Percentiles rank a stretch among this genome's conserved stretches.
Conservation (phyloP, 768 basidiomycete species). For the Podaxis sp. region DNA sequence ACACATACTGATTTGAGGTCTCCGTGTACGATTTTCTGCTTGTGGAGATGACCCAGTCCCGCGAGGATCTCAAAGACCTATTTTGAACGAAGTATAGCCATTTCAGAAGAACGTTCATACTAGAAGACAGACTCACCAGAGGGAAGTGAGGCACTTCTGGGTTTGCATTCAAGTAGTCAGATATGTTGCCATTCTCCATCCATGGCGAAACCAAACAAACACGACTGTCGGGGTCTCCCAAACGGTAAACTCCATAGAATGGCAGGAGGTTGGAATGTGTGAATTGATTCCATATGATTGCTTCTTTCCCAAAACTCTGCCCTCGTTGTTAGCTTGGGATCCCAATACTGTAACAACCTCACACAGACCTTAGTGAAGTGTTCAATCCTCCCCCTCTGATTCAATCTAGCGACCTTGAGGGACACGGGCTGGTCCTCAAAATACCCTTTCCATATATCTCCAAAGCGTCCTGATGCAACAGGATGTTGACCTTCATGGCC, state of each 20-base stretch:
- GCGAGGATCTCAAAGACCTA: constrained; percentile 15
- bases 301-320: constrained; percentile 3
- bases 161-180: constrained; percentile 9
- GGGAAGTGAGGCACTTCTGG: neutral
- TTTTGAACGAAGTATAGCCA: neutral
- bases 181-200: constrained; percentile 11
- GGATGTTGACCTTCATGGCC: constrained; percentile 15
- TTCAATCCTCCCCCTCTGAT: constrained; percentile 19
- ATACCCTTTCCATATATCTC: constrained; percentile 28
- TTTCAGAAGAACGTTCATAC: neutral
- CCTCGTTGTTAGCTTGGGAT: neutral
- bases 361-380: constrained; percentile 24
- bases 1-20: constrained; percentile 23
- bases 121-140: neutral
- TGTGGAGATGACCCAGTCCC: constrained; percentile 19
- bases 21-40: constrained; percentile 19
- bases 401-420: constrained; percentile 27
- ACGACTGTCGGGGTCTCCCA: neutral
- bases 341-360: accelerated
- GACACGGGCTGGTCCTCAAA: constrained; percentile 22
- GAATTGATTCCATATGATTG: constrained; percentile 13
- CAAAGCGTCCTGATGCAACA: constrained; percentile 25
- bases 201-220: constrained; percentile 16
- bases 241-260: constrained; percentile 12
- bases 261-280: constrained; percentile 12